Evolutionary conservation across 2,329 filamentous ascomycete species (phyloP).

Genomic region (Paramyrothecium roridum): DNA sequence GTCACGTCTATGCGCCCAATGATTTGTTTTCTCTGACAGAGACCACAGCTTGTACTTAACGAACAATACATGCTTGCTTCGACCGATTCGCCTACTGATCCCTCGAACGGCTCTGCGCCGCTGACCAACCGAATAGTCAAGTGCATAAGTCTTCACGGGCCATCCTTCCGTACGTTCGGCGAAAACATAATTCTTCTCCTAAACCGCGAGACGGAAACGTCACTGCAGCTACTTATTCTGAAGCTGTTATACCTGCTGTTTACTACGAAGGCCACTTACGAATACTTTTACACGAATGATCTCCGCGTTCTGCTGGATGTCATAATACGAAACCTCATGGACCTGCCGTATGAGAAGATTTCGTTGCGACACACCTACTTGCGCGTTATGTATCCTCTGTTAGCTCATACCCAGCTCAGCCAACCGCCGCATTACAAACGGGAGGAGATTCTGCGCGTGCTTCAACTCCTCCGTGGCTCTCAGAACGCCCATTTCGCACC

Average conservation of each 20-base stretch:
- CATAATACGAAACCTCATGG: slow-evolving; percentile 93
- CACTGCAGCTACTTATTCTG: slow-evolving; percentile 90
- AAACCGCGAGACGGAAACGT: slow-evolving; percentile 92
- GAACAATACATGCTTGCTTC: slow-evolving; percentile 93
- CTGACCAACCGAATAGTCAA: slow-evolving; percentile 95
- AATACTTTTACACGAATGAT: slow-evolving; percentile 99
- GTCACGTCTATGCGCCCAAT: slow-evolving; percentile 23
- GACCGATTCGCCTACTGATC: slow-evolving; percentile 46
- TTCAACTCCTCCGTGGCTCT: slow-evolving; percentile 65
- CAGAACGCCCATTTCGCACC: slow-evolving; percentile 74
- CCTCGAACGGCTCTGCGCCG: slow-evolving; percentile 33
- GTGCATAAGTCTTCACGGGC: slow-evolving; percentile 76
- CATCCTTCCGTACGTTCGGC: slow-evolving; percentile 87
- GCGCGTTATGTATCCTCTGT: slow-evolving; percentile 83
- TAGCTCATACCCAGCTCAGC: slow-evolving; percentile 87
- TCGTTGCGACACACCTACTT: slow-evolving; percentile 89
- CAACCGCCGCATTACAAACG: slow-evolving; percentile 88
- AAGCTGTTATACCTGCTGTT: slow-evolving; percentile 95
- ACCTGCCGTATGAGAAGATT: slow-evolving; percentile 79
- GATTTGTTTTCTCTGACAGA: neutral
- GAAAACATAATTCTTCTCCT: slow-evolving; percentile 95
- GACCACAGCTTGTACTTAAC: slow-evolving; percentile 78
- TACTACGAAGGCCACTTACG: slow-evolving; percentile 84
- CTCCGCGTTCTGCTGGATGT: slow-evolving; percentile 91
- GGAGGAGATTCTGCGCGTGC: slow-evolving; percentile 74